Evolutionary conservation across 371 early-diverging fungal genomes (phyloP).

Genomic region (Rhizopus delemar): DNA sequence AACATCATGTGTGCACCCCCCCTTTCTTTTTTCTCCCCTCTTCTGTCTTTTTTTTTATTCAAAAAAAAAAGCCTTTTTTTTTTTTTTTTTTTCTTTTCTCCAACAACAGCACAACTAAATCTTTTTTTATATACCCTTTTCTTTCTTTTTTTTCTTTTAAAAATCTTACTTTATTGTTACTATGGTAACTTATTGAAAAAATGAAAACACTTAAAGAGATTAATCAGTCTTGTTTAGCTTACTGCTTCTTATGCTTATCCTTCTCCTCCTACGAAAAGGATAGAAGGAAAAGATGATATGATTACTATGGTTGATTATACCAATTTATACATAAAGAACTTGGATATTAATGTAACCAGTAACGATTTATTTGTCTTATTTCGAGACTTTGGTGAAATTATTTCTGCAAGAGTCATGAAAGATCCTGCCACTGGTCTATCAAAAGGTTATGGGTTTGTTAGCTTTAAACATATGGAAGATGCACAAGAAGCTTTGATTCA

Average conservation of each 20-base stretch:
- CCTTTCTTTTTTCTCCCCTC: no score
- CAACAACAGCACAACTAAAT: no score
- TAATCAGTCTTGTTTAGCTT: constrained; percentile 15
- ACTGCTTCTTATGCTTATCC: constrained; percentile 30
- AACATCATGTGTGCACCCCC: no score
- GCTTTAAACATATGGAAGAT: constrained; percentile 41
- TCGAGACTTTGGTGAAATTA: constrained; percentile 43
- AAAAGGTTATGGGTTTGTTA: constrained; percentile 87
- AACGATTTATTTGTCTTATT: constrained; percentile 45
- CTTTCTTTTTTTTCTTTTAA: no score
- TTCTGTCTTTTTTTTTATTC: no score
- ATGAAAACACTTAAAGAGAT: no score
- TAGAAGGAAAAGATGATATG: constrained; percentile 4
- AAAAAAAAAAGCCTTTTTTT: no score
- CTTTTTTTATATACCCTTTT: no score
- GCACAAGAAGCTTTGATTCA: constrained; percentile 40
- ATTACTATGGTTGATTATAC: constrained; percentile 34
- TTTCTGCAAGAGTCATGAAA: constrained; percentile 73
- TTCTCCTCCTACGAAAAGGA: constrained; percentile 2
- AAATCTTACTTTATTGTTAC: no score
- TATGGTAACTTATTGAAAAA: no score
- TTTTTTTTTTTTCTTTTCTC: no score
- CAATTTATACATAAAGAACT: constrained; percentile 52
- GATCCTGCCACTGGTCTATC: constrained; percentile 78
- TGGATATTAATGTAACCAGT: constrained; percentile 45